These are phyloP conservation scores for Cichorium intybus DNA, from an alignment of 140 eudicot genomes.

Conservation along the genomic window DNA sequence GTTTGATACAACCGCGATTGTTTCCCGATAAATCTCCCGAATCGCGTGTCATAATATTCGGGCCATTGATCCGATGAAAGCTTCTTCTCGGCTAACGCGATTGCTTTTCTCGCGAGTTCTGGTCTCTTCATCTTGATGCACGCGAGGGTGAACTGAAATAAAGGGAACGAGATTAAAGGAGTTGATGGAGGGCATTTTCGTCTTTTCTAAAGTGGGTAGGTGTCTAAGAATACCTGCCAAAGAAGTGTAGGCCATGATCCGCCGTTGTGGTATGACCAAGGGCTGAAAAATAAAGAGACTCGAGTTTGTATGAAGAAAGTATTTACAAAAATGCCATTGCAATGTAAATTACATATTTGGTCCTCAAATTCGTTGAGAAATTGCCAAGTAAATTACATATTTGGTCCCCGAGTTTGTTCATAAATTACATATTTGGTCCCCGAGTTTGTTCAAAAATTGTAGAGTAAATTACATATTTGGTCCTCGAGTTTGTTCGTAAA, in stretches of 20 bases:
- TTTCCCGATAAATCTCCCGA: slow-evolving; percentile 56
- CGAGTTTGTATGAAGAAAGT: neutral
- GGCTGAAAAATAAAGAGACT: slow-evolving; percentile 30
- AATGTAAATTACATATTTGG: neutral
- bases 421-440: too few species aligned
- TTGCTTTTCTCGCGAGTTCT: slow-evolving; percentile 54
- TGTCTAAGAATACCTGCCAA: slow-evolving; percentile 54
- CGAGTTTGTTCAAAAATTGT: too few species aligned
- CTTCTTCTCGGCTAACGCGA: slow-evolving; percentile 47
- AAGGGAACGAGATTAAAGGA: neutral
- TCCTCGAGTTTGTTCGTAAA: too few species aligned
- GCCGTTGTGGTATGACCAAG: slow-evolving; percentile 64
- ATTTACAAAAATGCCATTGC: neutral
- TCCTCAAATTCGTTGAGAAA: too few species aligned
- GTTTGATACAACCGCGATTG: slow-evolving; percentile 57
- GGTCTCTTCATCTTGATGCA: slow-evolving; percentile 68
- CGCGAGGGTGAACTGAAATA: slow-evolving; percentile 54
- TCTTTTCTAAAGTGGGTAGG: neutral
- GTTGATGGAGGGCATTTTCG: neutral
- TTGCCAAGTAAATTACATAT: too few species aligned
- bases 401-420: too few species aligned
- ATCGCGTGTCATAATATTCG: slow-evolving; percentile 54
- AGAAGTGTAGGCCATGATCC: slow-evolving; percentile 69
- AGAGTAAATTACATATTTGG: too few species aligned
- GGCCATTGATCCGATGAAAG: slow-evolving; percentile 54